Evolutionary conservation across 306 rosid species (phyloP), one percentile per base, ranked within the genome.

Genomic region (Oxytropis ochrocephala): DNA sequence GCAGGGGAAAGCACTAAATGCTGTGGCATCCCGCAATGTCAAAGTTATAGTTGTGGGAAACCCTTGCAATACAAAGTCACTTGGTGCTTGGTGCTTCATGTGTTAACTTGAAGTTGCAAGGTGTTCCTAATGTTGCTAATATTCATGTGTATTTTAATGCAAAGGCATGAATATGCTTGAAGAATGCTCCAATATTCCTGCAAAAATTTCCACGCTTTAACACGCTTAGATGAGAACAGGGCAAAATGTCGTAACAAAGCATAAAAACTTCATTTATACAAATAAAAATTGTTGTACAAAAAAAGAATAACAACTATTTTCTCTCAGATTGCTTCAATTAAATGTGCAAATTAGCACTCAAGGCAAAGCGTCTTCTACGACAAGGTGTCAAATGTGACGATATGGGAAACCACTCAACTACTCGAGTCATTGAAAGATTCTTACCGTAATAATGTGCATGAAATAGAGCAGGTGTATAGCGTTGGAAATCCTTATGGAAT

Each of bases 161-260:
- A 94, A 97, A 75, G 89, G n/a, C 97, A 56, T 71, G 90, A 39
- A 94, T 94, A 69, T 94, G 99, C 84, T 29, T 94, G 89, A 94
- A 94, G 85, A 94, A 94, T 71, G 99, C 99, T 83, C 97, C 99
- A 88, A 84, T n/a, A 90, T 94, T 69, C 97, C 99, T 6, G 89
- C 96, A 9, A 94, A 78, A 80, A 94, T 11, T 94, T 94, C 14
- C 99, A 94, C 61, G 99, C n/a, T n/a, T n/a, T n/a, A n/a, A n/a
- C n/a, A n/a, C n/a, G n/a, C n/a, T n/a, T n/a, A n/a, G n/a, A n/a
- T 73, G 99, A 94, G 84, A 94, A 94, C 60, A 79, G 99, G 73
- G 99, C 97, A 65, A 94, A 91, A 79, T 94, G 99, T 80, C 97
- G 99, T 94, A 82, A 35, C 59, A 70, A 29, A n/a, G 42, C 60